A percentile compares a stretch with the other conserved stretches of the same genome.
Conservation (phyloP, 805 yeast species). For the Pichia cabralensis region DNA sequence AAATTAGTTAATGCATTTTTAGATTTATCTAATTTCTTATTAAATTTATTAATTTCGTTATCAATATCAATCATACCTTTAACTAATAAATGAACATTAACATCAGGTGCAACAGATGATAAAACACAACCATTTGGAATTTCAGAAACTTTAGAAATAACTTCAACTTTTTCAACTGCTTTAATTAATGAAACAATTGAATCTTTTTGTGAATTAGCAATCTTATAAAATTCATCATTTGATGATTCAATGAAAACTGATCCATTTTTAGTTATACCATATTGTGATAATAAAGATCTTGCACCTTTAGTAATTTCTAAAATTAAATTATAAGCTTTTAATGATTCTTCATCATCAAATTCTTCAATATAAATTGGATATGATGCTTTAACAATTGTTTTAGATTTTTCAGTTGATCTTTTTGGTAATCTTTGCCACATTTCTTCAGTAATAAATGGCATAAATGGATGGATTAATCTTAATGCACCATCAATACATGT, state of each 20-base stretch:
- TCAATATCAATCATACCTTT: conserved; percentile 93
- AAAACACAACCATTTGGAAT: conserved; percentile 90
- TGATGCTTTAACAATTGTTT: conserved; percentile 65
- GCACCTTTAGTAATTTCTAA: conserved; percentile 83
- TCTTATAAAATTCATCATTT: conserved; percentile 35
- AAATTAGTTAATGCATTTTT: conserved; percentile 49
- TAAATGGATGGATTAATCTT: conserved; percentile 90
- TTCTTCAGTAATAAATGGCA: conserved; percentile 97
- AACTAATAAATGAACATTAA: conserved; percentile 82
- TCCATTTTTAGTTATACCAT: conserved; percentile 80
- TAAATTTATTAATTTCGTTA: conserved; percentile 77
- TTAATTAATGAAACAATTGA: conserved; percentile 89
- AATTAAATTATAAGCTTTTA: conserved; percentile 70
- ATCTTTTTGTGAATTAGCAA: conserved; percentile 61
- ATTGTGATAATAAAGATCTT: conserved; percentile 86
- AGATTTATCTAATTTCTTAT: conserved; percentile 62
- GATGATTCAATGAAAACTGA: conserved; percentile 72
- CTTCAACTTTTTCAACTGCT: conserved; percentile 69
- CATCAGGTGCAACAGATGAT: conserved; percentile 67
- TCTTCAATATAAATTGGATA: conserved; percentile 61
- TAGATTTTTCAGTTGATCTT: conserved; percentile 59
- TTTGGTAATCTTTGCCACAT: conserved; percentile 98
- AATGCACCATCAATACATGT: conserved; percentile 87
- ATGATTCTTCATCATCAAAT: conserved; percentile 57
- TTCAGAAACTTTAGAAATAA: conserved; percentile 42